Percentiles rank a stretch among this genome's conserved stretches.
These are phyloP conservation scores for Gliomastix tumulicola DNA, from an alignment of 2,329 filamentous ascomycete species.

Conservation along the genomic window DNA sequence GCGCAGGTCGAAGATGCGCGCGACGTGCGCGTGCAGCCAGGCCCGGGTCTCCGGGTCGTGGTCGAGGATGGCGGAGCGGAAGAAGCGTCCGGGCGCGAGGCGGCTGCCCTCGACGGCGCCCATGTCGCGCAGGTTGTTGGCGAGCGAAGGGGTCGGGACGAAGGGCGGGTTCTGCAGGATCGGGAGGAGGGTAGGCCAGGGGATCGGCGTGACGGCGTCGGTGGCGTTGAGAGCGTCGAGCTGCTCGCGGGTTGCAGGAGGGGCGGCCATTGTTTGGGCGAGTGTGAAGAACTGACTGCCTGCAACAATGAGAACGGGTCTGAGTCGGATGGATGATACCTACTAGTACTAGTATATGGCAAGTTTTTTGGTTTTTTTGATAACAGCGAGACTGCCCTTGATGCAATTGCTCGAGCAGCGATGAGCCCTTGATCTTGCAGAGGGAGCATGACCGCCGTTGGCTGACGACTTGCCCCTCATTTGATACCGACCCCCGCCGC, in stretches of 20 bases:
- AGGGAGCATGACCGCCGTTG: no score
- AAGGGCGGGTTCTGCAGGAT: constrained; percentile 37
- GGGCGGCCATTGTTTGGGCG: constrained; percentile 12
- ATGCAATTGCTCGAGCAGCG: no score
- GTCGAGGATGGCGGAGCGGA: constrained; percentile 38
- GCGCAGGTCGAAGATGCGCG: constrained; percentile 44
- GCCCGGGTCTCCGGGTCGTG: constrained; percentile 20
- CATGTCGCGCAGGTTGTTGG: constrained; percentile 46
- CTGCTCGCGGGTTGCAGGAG: constrained; percentile 13
- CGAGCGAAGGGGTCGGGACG: constrained; percentile 34
- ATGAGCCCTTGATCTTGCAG: no score
- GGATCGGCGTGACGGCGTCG: constrained; percentile 30
- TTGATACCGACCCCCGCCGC: no score
- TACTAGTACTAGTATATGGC: no score
- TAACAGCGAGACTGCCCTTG: no score
- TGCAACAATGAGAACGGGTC: no score
- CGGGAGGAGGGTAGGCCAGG: constrained; percentile 22
- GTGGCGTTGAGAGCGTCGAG: constrained; percentile 30
- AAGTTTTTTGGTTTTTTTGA: no score
- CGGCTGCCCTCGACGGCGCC: constrained; percentile 33
- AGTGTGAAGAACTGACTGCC: no score
- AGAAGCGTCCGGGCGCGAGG: constrained; percentile 33
- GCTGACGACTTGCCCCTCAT: no score
- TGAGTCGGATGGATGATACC: no score
- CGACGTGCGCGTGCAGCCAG: constrained; percentile 27